These are phyloP conservation scores for Ceratocystis huliohia DNA, from an alignment of 2,329 filamentous ascomycete genomes.

Conservation along the genomic window DNA sequence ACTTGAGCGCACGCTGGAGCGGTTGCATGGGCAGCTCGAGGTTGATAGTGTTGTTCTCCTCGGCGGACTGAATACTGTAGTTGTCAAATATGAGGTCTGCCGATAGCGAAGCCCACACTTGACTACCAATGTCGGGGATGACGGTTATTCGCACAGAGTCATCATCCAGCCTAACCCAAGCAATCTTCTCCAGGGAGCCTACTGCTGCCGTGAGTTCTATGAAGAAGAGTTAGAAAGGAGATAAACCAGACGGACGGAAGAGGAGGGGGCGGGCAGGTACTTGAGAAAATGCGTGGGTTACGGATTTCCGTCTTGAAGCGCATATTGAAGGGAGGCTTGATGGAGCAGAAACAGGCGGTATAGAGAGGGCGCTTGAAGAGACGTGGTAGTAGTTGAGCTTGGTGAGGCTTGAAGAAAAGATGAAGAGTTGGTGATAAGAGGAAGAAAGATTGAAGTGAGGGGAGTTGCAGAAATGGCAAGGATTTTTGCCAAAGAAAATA, in stretches of 20 bases:
- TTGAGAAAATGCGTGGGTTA: slow-evolving; percentile 54
- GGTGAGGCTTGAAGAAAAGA: background rate
- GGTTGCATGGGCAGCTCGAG: slow-evolving; percentile 84
- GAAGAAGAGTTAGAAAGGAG: background rate
- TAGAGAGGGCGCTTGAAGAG: background rate
- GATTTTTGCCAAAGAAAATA: no score
- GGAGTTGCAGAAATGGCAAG: no score
- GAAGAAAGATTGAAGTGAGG: no score
- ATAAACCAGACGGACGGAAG: background rate
- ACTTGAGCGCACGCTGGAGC: slow-evolving; percentile 82
- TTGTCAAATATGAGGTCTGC: slow-evolving; percentile 78
- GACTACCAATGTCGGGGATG: slow-evolving; percentile 84
- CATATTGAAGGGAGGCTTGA: slow-evolving; percentile 34
- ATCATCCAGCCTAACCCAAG: slow-evolving; percentile 81
- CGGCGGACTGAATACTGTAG: slow-evolving; percentile 76
- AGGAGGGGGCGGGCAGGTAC: slow-evolving; percentile 27
- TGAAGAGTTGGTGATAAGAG: no score
- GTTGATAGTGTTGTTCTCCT: slow-evolving; percentile 78
- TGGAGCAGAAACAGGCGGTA: background rate
- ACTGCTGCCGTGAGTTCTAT: slow-evolving; percentile 53
- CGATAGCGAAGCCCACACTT: slow-evolving; percentile 72
- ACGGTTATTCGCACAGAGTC: slow-evolving; percentile 86
- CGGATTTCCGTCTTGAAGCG: slow-evolving; percentile 53
- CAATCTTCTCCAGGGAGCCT: slow-evolving; percentile 62
- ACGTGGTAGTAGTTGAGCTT: no score